Percentiles rank a stretch among this genome's conserved stretches.
These are phyloP conservation scores for Coniochaeta ligniaria DNA, from an alignment of 2,329 filamentous ascomycete genomes.

Conservation along the genomic window DNA sequence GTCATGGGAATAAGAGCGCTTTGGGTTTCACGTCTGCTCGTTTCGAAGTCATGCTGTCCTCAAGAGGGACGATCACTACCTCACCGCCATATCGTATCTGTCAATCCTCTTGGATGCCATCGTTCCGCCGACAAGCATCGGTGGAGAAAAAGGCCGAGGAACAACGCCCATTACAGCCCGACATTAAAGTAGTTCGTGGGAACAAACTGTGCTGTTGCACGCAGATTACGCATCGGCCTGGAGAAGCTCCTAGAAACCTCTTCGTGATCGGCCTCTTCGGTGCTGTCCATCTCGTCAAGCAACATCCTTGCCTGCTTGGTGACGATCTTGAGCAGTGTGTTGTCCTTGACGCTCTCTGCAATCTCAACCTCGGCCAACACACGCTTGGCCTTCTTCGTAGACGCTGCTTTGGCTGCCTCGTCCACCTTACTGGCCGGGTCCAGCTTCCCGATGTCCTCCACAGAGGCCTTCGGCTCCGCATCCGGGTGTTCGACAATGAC, in stretches of 20 bases:
- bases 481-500: not conserved
- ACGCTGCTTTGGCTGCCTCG: not conserved
- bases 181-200: too few species aligned
- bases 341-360: slow-evolving; percentile 12
- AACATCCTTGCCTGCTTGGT: slow-evolving; percentile 11
- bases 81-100: too few species aligned
- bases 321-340: slow-evolving; percentile 13
- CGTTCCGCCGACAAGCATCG: too few species aligned
- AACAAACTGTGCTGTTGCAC: too few species aligned
- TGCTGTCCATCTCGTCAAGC: slow-evolving; percentile 17
- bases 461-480: not conserved
- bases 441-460: not conserved
- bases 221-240: too few species aligned
- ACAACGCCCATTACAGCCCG: too few species aligned
- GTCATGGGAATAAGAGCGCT: not conserved
- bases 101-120: too few species aligned
- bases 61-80: too few species aligned
- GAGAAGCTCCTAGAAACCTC: too few species aligned
- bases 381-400: slow-evolving; percentile 3
- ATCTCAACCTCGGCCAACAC: slow-evolving; percentile 8
- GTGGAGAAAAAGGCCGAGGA: too few species aligned
- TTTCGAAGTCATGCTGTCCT: not conserved
- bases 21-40: not conserved
- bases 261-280: not conserved
- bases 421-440: not conserved